Conservation (phyloP, 139 green algal species). For the Asterochloris erici region DNA sequence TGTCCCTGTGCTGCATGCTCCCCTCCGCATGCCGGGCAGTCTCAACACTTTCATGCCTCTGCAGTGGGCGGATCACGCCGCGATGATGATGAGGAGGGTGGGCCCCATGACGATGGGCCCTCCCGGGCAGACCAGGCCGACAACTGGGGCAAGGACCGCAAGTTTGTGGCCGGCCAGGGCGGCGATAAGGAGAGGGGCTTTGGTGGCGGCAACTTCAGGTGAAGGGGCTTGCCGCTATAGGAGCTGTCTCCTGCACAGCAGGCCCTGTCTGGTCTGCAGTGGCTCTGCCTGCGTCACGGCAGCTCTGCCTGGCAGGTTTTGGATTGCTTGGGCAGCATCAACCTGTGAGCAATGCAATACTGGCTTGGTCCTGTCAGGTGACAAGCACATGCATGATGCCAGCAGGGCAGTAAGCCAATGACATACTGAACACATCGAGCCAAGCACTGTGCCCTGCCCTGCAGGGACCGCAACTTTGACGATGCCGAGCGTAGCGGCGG, state of each 20-base stretch:
- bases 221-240: neutral
- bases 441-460: neutral
- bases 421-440: neutral
- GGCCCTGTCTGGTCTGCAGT: too few species aligned
- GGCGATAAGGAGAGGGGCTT: neutral
- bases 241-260: too few species aligned
- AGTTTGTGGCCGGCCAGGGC: constrained; percentile 52
- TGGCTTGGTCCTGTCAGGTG: too few species aligned
- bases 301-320: too few species aligned
- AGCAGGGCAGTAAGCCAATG: too few species aligned
- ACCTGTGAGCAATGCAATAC: too few species aligned
- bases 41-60: neutral
- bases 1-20: too few species aligned
- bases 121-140: constrained; percentile 58
- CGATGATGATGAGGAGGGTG: constrained; percentile 21
- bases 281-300: too few species aligned
- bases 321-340: too few species aligned
- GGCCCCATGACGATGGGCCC: constrained; percentile 30
- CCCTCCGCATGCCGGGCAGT: too few species aligned
- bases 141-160: constrained; percentile 65
- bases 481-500: constrained; percentile 21
- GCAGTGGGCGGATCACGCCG: constrained; percentile 18
- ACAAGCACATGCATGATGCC: too few species aligned
- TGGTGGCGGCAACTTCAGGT: neutral
- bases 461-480: constrained; percentile 3